Conservation (phyloP, 2,329 filamentous ascomycete species). For the Aspergillus sp. region DNA sequence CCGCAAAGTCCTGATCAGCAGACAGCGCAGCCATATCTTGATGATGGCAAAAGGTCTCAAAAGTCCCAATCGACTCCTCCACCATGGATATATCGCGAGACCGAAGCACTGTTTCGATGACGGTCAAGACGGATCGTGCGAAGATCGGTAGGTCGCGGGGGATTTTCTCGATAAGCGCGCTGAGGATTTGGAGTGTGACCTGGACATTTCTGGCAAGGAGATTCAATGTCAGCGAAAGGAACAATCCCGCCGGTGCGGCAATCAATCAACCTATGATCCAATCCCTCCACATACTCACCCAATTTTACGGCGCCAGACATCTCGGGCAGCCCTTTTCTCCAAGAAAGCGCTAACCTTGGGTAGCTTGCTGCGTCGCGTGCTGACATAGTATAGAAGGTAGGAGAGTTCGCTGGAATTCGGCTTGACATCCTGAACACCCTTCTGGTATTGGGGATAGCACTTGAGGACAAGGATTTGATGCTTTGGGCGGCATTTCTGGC, state of each 20-base stretch:
- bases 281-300: constrained; percentile 58
- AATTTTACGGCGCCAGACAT: constrained; percentile 85
- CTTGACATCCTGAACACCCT: constrained; percentile 88
- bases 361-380: constrained; percentile 89
- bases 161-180: constrained; percentile 88
- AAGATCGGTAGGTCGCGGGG: constrained; percentile 89
- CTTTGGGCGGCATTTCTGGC: constrained; percentile 75
- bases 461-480: constrained; percentile 95
- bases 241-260: neutral
- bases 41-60: constrained; percentile 83
- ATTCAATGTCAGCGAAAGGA: constrained; percentile 8
- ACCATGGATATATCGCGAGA: constrained; percentile 90
- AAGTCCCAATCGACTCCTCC: constrained; percentile 83
- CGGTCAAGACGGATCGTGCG: constrained; percentile 77
- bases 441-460: constrained; percentile 91
- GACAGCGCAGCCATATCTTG: constrained; percentile 83
- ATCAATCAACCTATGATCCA: neutral
- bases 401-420: constrained; percentile 96
- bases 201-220: constrained; percentile 71
- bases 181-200: constrained; percentile 89
- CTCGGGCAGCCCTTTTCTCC: constrained; percentile 87
- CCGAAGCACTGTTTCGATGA: constrained; percentile 77
- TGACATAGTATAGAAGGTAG: constrained; percentile 95
- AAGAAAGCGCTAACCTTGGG: constrained; percentile 94
- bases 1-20: constrained; percentile 79